Evolutionary conservation across 768 basidiomycete genomes (phyloP).

Genomic region (Solioccasus polychromus): DNA sequence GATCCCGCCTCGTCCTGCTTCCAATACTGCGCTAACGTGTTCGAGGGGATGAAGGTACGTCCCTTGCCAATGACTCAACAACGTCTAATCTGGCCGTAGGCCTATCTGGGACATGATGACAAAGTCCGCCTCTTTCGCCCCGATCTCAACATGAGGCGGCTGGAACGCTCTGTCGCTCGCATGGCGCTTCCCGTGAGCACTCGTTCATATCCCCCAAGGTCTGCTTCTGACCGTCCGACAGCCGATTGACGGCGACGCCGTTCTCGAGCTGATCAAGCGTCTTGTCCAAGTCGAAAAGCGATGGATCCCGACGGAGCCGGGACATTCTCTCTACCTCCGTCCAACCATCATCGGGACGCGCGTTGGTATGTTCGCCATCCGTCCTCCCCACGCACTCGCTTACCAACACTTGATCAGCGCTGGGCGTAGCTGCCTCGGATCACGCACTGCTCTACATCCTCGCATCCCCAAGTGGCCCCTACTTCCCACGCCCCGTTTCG

Average conservation of each 20-base stretch:
- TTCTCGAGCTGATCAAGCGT: conserved; percentile 56
- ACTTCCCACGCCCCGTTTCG: conserved; percentile 52
- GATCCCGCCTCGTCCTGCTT: conserved; percentile 56
- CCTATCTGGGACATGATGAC: conserved; percentile 70
- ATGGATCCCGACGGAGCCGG: conserved; percentile 78
- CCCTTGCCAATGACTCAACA: no score
- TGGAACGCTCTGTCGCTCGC: conserved; percentile 65
- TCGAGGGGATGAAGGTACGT: conserved; percentile 67
- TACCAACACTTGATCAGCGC: no score
- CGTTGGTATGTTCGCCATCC: conserved; percentile 33
- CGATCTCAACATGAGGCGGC: conserved; percentile 79
- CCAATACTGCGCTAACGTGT: conserved; percentile 57
- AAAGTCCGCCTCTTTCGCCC: conserved; percentile 79
- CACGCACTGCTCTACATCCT: conserved; percentile 88
- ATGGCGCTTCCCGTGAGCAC: conserved; percentile 65
- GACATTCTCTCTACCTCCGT: conserved; percentile 84
- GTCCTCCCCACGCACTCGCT: no score
- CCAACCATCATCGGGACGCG: conserved; percentile 64
- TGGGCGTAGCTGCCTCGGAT: conserved; percentile 72
- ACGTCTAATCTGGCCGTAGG: no score
- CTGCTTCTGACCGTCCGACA: conserved; percentile 1
- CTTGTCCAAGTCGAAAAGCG: conserved; percentile 69
- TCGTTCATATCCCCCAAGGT: neutral
- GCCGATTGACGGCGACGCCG: conserved; percentile 45
- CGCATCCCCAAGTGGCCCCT: conserved; percentile 55